Conservation (phyloP, 495 filamentous ascomycete species). For the Xylaria grammica region DNA sequence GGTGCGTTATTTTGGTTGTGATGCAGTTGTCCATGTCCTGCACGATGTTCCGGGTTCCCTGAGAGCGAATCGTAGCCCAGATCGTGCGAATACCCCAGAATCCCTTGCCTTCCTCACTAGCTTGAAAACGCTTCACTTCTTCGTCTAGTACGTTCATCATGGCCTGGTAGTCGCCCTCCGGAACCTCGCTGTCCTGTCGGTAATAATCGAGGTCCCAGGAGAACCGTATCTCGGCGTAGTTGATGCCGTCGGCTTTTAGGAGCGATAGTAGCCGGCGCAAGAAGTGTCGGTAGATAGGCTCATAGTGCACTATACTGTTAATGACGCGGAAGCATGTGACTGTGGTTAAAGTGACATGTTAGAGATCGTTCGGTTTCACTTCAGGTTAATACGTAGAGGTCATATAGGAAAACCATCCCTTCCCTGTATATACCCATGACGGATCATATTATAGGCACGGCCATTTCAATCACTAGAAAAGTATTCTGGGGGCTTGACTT, state of each 20-base stretch:
- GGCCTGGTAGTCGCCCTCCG: constrained; percentile 66
- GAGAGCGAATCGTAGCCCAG: constrained; percentile 74
- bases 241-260: constrained; percentile 76
- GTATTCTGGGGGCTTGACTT: constrained; percentile 27
- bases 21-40: constrained; percentile 87
- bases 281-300: constrained; percentile 85
- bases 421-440: no score
- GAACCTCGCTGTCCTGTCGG: constrained; percentile 59
- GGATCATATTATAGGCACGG: no score
- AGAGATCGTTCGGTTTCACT: background rate
- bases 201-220: constrained; percentile 68
- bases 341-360: constrained; percentile 4
- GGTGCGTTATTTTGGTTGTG: constrained; percentile 74
- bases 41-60: constrained; percentile 68
- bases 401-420: background rate
- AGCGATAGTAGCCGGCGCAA: constrained; percentile 69
- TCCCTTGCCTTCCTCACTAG: constrained; percentile 66
- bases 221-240: constrained; percentile 75
- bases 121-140: constrained; percentile 77
- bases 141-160: constrained; percentile 76
- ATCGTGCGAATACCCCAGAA: constrained; percentile 92
- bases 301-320: constrained; percentile 78
- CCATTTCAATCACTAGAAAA: no score
- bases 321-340: constrained; percentile 67
- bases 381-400: background rate